Evolutionary conservation across 257 asterid genomes (phyloP).

Genomic region (Coffea eugenioides): DNA sequence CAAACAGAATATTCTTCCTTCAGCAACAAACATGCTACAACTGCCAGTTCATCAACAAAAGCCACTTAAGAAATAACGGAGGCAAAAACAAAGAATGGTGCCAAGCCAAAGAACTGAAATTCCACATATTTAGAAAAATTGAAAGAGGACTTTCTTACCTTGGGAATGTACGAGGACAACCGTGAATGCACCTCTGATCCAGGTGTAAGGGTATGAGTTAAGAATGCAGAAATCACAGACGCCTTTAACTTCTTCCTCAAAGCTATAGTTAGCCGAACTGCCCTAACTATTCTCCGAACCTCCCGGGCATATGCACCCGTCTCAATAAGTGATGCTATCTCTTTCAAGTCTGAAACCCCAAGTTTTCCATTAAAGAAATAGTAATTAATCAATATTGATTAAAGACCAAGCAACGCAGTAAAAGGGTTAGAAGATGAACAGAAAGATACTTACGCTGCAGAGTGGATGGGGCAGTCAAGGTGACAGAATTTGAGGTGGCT

Average conservation of each 20-base stretch:
- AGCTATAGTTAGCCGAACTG: slow-evolving; percentile 67
- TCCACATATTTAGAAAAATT: not conserved
- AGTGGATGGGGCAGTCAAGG: slow-evolving; percentile 40
- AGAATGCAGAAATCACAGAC: slow-evolving; percentile 57
- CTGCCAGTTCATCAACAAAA: not conserved
- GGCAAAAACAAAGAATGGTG: not conserved
- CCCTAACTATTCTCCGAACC: slow-evolving; percentile 66
- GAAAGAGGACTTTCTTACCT: slow-evolving; percentile 34
- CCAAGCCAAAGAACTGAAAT: not conserved
- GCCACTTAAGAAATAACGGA: not conserved
- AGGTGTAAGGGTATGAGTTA: slow-evolving; percentile 50
- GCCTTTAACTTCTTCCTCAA: slow-evolving; percentile 68
- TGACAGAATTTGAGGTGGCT: slow-evolving; percentile 46
- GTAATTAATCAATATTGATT: not conserved
- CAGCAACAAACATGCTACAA: not conserved
- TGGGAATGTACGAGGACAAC: slow-evolving; percentile 58
- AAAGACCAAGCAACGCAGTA: not conserved
- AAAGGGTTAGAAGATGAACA: not conserved
- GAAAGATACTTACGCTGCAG: slow-evolving; percentile 42
- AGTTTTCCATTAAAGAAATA: not conserved
- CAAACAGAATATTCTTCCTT: not conserved
- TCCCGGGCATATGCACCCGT: slow-evolving; percentile 77
- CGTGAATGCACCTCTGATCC: slow-evolving; percentile 74
- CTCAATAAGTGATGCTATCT: slow-evolving; percentile 71
- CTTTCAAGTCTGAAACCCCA: slow-evolving; percentile 62